Percentiles rank a stretch among this genome's conserved stretches.
phyloP scores from a whole-genome alignment of 805 yeast genomes.

The Tetrapisispora nanseiensis region DNA sequence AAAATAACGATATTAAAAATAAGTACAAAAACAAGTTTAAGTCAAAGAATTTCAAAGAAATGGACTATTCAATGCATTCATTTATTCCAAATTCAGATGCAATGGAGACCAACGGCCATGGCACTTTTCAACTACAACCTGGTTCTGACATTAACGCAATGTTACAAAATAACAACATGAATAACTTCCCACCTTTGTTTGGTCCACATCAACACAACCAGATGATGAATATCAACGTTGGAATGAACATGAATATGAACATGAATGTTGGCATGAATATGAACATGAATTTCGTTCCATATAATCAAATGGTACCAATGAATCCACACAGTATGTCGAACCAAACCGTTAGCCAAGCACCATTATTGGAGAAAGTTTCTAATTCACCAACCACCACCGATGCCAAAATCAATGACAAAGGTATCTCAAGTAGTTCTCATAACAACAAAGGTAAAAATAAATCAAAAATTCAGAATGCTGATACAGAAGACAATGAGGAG shows the following conservation, averaged over 20 bases:
- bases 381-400: constrained; percentile 5
- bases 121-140: neutral
- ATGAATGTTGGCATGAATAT: constrained; percentile 15
- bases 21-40: neutral
- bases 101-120: neutral
- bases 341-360: constrained; percentile 6
- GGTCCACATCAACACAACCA: constrained; percentile 1
- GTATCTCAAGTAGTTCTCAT: constrained; percentile 7
- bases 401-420: constrained; percentile 5
- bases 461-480: constrained; percentile 1
- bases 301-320: constrained; percentile 27
- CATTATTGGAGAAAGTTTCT: constrained; percentile 13
- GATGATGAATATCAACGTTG: constrained; percentile 1
- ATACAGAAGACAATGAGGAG: constrained; percentile 2
- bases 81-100: neutral
- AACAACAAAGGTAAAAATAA: constrained; percentile 5
- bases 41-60: neutral
- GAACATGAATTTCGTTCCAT: constrained; percentile 28
- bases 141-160: neutral
- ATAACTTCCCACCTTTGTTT: constrained; percentile 2
- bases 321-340: constrained; percentile 13
- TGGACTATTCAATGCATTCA: neutral
- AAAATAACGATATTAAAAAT: neutral
- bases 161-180: neutral
- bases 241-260: constrained; percentile 17